A percentile compares a stretch with the other conserved stretches of the same genome.
phyloP scores from a whole-genome alignment of 495 filamentous ascomycete genomes.

The Aspergillus bertholletiae region DNA sequence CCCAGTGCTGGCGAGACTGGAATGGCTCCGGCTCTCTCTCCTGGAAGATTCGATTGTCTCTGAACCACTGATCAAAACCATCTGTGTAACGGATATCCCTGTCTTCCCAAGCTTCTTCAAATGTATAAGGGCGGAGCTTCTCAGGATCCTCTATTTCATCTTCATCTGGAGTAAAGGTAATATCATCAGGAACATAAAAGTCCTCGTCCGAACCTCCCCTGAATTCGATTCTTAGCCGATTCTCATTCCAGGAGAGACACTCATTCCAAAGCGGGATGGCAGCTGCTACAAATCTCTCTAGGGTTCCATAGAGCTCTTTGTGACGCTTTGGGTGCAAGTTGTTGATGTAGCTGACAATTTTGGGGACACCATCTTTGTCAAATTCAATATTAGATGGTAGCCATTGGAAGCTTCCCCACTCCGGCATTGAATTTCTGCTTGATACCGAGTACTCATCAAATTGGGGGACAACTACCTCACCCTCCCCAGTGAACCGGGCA shows the following conservation, averaged over 20 bases:
- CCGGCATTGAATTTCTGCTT: neutral
- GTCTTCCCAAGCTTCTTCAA: neutral
- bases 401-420: slow-evolving; percentile 50
- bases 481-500: neutral
- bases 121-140: neutral
- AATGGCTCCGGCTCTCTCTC: slow-evolving; percentile 8
- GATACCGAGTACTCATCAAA: too few species aligned
- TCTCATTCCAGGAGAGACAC: slow-evolving; percentile 12
- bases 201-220: neutral
- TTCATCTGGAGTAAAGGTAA: neutral
- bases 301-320: slow-evolving; percentile 39
- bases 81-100: neutral
- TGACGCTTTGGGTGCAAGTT: slow-evolving; percentile 55
- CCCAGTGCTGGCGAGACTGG: neutral
- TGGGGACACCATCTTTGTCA: slow-evolving; percentile 17
- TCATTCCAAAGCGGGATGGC: slow-evolving; percentile 53
- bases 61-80: neutral
- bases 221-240: slow-evolving; percentile 5
- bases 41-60: neutral
- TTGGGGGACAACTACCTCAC: neutral
- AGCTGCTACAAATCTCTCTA: slow-evolving; percentile 44
- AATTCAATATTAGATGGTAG: slow-evolving; percentile 54
- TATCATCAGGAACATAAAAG: neutral
- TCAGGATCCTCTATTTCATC: neutral
- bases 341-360: slow-evolving; percentile 54